phyloP scores from a whole-genome alignment of 345 rosid species.

The Gossypium longicalyx region DNA sequence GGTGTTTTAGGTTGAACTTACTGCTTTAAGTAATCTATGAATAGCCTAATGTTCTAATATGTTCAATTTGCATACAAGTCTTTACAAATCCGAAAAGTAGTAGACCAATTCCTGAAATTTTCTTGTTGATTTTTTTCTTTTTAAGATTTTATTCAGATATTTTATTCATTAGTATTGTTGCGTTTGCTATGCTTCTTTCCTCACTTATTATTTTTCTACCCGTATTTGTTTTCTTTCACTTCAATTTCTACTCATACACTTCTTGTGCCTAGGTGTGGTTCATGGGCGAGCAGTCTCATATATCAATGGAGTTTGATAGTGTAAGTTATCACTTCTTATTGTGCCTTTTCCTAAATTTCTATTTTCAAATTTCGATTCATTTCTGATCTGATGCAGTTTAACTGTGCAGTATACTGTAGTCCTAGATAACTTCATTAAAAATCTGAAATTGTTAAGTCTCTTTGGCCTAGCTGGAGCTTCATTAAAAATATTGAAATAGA shows the following conservation, averaged over 20 bases:
- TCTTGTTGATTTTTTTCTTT: neutral
- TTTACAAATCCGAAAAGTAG: neutral
- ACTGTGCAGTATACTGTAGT: neutral
- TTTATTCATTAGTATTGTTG: neutral
- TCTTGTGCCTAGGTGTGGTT: conserved; percentile 55
- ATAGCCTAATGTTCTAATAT: neutral
- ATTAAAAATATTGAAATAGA: neutral
- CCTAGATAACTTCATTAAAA: neutral
- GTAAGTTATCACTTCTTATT: conserved; percentile 39
- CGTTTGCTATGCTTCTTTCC: neutral
- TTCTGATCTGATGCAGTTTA: neutral
- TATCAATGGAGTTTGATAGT: conserved; percentile 76
- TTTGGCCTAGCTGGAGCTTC: neutral
- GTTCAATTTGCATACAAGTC: neutral
- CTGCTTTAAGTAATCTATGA: neutral
- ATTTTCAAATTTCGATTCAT: neutral
- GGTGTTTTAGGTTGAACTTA: neutral
- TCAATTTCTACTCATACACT: conserved; percentile 2
- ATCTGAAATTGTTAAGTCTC: neutral
- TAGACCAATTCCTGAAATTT: neutral
- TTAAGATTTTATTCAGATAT: neutral
- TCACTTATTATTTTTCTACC: neutral
- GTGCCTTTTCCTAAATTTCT: conserved; percentile 3
- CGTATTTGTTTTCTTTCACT: neutral
- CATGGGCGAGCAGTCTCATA: conserved; percentile 86